Evolutionary conservation across 257 asterid species (phyloP), one percentile per base, ranked within the genome.

Genomic region (Catharanthus roseus): DNA sequence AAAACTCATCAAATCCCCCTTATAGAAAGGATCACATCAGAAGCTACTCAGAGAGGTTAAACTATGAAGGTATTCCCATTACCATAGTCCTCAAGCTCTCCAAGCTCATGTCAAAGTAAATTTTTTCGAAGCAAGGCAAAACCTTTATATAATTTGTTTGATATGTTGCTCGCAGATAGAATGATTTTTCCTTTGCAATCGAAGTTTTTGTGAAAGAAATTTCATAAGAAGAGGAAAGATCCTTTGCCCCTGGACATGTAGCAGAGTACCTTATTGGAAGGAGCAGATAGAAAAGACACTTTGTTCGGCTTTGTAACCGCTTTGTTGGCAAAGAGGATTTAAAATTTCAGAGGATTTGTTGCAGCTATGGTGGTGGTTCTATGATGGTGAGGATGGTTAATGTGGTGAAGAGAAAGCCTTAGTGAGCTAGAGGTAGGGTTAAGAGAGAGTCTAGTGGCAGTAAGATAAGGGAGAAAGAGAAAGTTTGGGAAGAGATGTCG

Each of bases 271-370:
- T 36, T 74, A 54, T 2, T 91, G 93, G 97, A 88, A 80, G 79
- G 95, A 87, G 82, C 93, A 87, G 86, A 82, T 89, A 1, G 95
- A 85, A n/a, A 76, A 24, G 70, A 88, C 88, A 1, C 79, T 77
- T 21, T 51, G 41, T 7, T 84, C 93, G 66, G 78, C 85, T 60
- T 69, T 91, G 81, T 73, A 57, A 38, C 11, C n/a, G n/a, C n/a
- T n/a, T n/a, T n/a, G n/a, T n/a, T n/a, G n/a, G n/a, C n/a, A n/a
- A n/a, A n/a, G n/a, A n/a, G n/a, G n/a, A n/a, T n/a, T n/a, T n/a
- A n/a, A n/a, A n/a, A n/a, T n/a, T n/a, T n/a, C n/a, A n/a, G n/a
- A n/a, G n/a, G n/a, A n/a, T n/a, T n/a, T n/a, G n/a, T n/a, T n/a
- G n/a, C n/a, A n/a, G n/a, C n/a, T n/a, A n/a, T n/a, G n/a, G n/a